Percentiles rank a stretch among this genome's conserved stretches.
These are phyloP conservation scores for Pestalotiopsis sp. DNA, from an alignment of 2,329 filamentous ascomycete genomes.

Conservation along the genomic window DNA sequence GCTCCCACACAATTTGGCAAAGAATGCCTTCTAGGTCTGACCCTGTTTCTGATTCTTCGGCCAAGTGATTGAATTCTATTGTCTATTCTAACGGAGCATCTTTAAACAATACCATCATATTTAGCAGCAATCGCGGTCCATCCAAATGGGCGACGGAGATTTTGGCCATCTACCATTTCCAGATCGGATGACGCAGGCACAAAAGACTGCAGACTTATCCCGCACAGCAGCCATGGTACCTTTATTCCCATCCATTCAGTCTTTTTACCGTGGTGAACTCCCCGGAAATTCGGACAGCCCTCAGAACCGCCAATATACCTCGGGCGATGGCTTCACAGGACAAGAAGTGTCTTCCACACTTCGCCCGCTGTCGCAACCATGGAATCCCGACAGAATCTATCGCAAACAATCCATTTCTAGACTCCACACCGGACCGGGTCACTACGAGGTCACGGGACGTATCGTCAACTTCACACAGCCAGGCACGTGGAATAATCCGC, in stretches of 20 bases:
- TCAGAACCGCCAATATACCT: slow-evolving; percentile 10
- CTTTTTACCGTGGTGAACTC: slow-evolving; percentile 33
- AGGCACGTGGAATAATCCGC: slow-evolving; percentile 40
- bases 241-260: slow-evolving; percentile 31
- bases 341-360: slow-evolving; percentile 41
- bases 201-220: neutral
- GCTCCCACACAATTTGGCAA: too few relatives aligned
- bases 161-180: neutral
- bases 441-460: slow-evolving; percentile 53
- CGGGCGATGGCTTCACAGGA: slow-evolving; percentile 54
- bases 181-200: neutral
- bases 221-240: slow-evolving; percentile 16
- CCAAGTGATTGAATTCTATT: too few relatives aligned
- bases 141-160: too few relatives aligned
- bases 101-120: too few relatives aligned
- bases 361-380: slow-evolving; percentile 36
- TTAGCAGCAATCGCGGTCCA: too few relatives aligned
- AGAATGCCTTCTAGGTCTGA: too few relatives aligned
- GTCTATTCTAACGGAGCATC: too few relatives aligned
- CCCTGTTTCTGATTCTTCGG: too few relatives aligned
- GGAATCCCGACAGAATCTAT: slow-evolving; percentile 45
- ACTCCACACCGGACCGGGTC: slow-evolving; percentile 48
- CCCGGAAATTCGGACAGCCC: slow-evolving; percentile 12
- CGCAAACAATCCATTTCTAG: slow-evolving; percentile 45
- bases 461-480: slow-evolving; percentile 54